phyloP scores from a whole-genome alignment of 129 eudicot species.

The Oenanthe sinensis region DNA sequence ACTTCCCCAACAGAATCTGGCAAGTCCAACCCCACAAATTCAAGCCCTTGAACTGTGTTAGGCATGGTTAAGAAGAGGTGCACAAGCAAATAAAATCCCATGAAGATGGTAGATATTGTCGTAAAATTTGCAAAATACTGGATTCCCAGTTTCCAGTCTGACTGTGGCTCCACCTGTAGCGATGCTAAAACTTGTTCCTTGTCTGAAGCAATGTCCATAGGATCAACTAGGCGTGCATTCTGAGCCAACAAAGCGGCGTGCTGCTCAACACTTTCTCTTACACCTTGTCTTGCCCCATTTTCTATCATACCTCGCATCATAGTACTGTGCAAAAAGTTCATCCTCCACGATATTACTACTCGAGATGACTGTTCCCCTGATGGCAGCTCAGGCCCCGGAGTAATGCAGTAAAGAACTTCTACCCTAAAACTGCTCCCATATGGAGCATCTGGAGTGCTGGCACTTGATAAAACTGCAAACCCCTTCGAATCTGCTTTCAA shows the following conservation, averaged over 20 bases:
- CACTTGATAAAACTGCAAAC: constrained; percentile 55
- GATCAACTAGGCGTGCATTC: constrained; percentile 58
- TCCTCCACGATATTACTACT: constrained; percentile 74
- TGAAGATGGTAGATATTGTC: constrained; percentile 54
- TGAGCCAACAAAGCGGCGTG: constrained; percentile 48
- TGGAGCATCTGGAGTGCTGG: constrained; percentile 95
- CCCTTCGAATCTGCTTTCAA: constrained; percentile 66
- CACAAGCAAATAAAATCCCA: constrained; percentile 66
- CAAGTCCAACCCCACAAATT: constrained; percentile 89
- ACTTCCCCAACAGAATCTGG: constrained; percentile 96
- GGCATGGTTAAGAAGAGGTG: constrained; percentile 60
- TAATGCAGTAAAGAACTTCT: constrained; percentile 63
- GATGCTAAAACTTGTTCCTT: constrained; percentile 81
- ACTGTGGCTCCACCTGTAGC: constrained; percentile 68
- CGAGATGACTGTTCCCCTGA: constrained; percentile 72
- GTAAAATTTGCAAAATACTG: constrained; percentile 93
- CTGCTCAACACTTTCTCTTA: constrained; percentile 74
- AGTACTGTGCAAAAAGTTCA: constrained; percentile 83
- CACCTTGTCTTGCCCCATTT: constrained; percentile 88
- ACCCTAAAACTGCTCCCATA: constrained; percentile 66
- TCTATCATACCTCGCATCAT: constrained; percentile 99
- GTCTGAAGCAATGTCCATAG: constrained; percentile 56
- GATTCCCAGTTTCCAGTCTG: constrained; percentile 79
- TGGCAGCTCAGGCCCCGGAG: constrained; percentile 87
- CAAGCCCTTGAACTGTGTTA: constrained; percentile 87